phyloP scores from a whole-genome alignment of 257 asterid species.

The Avicennia marina region DNA sequence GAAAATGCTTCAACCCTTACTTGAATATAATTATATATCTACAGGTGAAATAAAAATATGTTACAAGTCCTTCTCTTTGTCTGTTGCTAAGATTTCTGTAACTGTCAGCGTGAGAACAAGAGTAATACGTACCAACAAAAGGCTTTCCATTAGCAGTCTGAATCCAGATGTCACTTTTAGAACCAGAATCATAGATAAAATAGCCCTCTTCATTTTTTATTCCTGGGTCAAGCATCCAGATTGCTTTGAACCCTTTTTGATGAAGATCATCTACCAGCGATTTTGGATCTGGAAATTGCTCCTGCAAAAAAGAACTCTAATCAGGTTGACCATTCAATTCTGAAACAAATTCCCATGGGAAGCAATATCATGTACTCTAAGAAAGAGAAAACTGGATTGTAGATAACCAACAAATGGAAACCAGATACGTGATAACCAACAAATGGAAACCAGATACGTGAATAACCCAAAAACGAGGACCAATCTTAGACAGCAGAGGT shows the following conservation, averaged over 20 bases:
- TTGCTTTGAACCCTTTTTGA: conserved; percentile 79
- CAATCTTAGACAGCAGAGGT: too few species aligned
- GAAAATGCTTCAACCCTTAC: conserved; percentile 7
- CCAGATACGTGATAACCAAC: neutral
- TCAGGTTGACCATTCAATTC: conserved; percentile 8
- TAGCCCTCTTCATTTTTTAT: conserved; percentile 82
- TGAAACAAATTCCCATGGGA: conserved; percentile 1
- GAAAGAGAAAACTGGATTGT: neutral
- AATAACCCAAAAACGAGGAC: too few species aligned
- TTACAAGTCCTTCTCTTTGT: neutral
- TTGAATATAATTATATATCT: too few species aligned
- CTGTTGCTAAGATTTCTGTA: neutral
- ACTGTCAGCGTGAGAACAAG: neutral
- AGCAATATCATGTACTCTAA: neutral
- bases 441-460: too few species aligned
- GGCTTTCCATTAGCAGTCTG: conserved; percentile 76
- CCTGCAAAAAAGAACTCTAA: conserved; percentile 33
- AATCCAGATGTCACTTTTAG: conserved; percentile 75
- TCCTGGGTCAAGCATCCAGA: conserved; percentile 99
- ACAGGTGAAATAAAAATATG: neutral
- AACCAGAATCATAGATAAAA: conserved; percentile 81
- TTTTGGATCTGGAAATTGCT: conserved; percentile 79
- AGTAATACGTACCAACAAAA: conserved; percentile 49
- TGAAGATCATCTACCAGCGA: conserved; percentile 75
- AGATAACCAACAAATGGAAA: conserved; percentile 2